These are phyloP conservation scores for Pythium scleroteichum DNA, from an alignment of 352 stramenopile genomes.

Conservation along the genomic window DNA sequence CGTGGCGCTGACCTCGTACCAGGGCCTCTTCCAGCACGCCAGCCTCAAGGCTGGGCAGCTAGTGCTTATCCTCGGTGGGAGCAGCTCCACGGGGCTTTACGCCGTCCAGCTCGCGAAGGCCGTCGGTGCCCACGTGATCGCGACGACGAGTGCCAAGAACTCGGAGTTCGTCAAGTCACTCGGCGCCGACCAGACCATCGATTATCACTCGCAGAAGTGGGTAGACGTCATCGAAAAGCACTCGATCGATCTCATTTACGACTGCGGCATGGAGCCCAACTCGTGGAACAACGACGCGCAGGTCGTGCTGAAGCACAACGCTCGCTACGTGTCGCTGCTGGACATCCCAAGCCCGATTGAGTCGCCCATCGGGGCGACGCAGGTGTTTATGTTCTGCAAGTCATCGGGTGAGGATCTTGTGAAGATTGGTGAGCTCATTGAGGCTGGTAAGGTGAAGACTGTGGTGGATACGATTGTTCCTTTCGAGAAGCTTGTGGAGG, in stretches of 20 bases:
- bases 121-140: slow-evolving; percentile 22
- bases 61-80: slow-evolving; percentile 40
- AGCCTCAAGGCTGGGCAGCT: slow-evolving; percentile 13
- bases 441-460: slow-evolving; percentile 36
- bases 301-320: slow-evolving; percentile 32
- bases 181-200: slow-evolving; percentile 43
- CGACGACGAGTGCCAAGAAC: slow-evolving; percentile 39
- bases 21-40: slow-evolving; percentile 29
- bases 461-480: slow-evolving; percentile 39
- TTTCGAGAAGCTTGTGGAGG: slow-evolving; percentile 47
- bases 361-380: slow-evolving; percentile 39
- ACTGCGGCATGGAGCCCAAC: slow-evolving; percentile 27
- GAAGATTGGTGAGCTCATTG: slow-evolving; percentile 39
- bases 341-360: slow-evolving; percentile 43
- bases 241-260: slow-evolving; percentile 29
- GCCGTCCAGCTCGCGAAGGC: slow-evolving; percentile 25
- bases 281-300: slow-evolving; percentile 40
- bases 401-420: slow-evolving; percentile 33
- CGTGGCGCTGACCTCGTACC: slow-evolving; percentile 35
- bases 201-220: slow-evolving; percentile 48
- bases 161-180: slow-evolving; percentile 25
- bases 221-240: slow-evolving; percentile 23
- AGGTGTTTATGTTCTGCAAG: slow-evolving; percentile 19
- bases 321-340: slow-evolving; percentile 40
- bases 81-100: slow-evolving; percentile 36